Conservation (phyloP, 2,329 filamentous ascomycete genomes). For the Nemania serpens region DNA sequence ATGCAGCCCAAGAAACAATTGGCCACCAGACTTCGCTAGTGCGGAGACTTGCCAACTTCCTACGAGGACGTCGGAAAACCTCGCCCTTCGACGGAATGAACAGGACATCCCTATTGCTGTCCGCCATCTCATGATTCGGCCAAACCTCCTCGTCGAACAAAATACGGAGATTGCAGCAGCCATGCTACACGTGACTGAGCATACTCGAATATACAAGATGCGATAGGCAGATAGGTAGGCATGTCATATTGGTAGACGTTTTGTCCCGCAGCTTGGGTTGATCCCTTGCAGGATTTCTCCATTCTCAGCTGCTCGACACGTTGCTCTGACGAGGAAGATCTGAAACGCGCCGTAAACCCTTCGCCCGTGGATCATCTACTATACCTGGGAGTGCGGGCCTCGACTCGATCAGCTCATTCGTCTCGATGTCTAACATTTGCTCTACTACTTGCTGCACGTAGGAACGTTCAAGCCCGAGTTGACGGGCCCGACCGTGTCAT, state of each 20-base stretch:
- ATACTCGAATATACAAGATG: neutral
- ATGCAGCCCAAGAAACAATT: slow-evolving; percentile 26
- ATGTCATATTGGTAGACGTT: neutral
- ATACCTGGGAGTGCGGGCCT: neutral
- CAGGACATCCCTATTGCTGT: too few relatives aligned
- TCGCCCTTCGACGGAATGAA: neutral
- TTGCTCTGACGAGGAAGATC: slow-evolving; percentile 1
- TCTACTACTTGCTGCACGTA: neutral
- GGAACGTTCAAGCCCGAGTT: neutral
- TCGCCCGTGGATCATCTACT: neutral
- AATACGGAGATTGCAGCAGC: slow-evolving; percentile 8
- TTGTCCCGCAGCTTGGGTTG: neutral
- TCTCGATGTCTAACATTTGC: neutral
- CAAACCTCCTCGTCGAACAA: neutral
- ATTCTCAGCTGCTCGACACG: slow-evolving; percentile 3
- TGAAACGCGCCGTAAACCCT: slow-evolving; percentile 18
- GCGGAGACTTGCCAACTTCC: neutral
- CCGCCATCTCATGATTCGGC: too few relatives aligned
- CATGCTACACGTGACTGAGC: slow-evolving; percentile 12
- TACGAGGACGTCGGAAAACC: neutral
- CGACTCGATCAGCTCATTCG: neutral
- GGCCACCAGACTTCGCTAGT: slow-evolving; percentile 14
- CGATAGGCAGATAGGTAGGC: neutral
- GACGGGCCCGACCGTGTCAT: neutral
- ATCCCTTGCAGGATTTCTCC: slow-evolving; percentile 6